phyloP scores from a whole-genome alignment of 2,329 filamentous ascomycete genomes.

The Penicillium janthinellum region DNA sequence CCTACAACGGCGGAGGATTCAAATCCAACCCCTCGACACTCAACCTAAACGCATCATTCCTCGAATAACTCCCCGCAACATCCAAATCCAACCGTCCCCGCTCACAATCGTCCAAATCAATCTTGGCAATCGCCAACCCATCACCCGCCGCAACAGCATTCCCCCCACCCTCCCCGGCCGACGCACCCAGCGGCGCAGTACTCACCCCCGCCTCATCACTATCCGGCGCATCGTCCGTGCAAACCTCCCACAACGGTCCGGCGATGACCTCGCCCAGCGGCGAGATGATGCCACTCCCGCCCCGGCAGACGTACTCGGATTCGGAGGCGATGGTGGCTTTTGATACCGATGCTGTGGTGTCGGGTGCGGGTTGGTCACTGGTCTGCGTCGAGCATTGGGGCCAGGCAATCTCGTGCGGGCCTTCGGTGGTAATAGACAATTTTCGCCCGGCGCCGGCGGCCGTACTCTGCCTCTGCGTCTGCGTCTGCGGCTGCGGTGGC shows the following conservation, averaged over 20 bases:
- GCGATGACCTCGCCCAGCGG: conserved; percentile 75
- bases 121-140: conserved; percentile 67
- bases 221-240: conserved; percentile 37
- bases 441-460: conserved; percentile 15
- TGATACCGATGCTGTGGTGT: background rate
- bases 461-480: background rate
- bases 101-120: conserved; percentile 86
- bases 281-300: conserved; percentile 81
- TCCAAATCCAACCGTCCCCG: conserved; percentile 80
- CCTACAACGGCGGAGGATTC: conserved; percentile 52
- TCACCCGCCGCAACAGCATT: conserved; percentile 17
- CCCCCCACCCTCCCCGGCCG: background rate
- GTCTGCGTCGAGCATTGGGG: conserved; percentile 27
- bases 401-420: conserved; percentile 53
- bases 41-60: conserved; percentile 65
- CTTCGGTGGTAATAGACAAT: conserved; percentile 40
- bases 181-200: conserved; percentile 42
- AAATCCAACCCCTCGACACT: conserved; percentile 62
- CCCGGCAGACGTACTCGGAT: conserved; percentile 62
- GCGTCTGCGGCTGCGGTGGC: background rate
- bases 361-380: background rate
- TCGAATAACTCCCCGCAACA: conserved; percentile 80
- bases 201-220: conserved; percentile 10
- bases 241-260: conserved; percentile 76
- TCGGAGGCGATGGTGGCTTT: background rate